A percentile compares a stretch with the other conserved stretches of the same genome.
Evolutionary conservation across 1,139 yeast species (phyloP).

Genomic region (Eremothecium gossypii): DNA sequence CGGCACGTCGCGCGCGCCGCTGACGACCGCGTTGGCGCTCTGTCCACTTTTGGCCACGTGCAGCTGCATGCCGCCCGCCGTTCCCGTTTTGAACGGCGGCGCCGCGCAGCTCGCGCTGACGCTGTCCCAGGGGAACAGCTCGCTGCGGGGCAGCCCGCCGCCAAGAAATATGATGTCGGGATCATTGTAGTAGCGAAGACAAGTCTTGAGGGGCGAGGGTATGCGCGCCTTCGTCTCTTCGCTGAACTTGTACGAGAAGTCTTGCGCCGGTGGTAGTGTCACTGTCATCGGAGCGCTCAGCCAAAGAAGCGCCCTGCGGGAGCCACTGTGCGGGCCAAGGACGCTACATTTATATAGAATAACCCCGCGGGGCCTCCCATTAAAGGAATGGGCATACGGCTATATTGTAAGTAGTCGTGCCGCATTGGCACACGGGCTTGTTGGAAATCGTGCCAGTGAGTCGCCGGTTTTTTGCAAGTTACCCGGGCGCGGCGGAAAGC

Average conservation of each 20-base stretch:
- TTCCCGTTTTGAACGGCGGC: conserved; percentile 6
- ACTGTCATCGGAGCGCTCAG: conserved; percentile 8
- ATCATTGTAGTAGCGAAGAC: conserved; percentile 63
- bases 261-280: conserved; percentile 43
- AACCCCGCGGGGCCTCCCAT: too few relatives aligned
- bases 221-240: conserved; percentile 69
- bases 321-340: too few relatives aligned
- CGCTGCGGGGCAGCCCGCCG: conserved; percentile 89
- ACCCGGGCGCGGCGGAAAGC: too few relatives aligned
- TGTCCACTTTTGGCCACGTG: conserved; percentile 33
- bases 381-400: too few relatives aligned
- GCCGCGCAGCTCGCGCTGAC: conserved; percentile 22
- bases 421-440: too few relatives aligned
- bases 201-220: conserved; percentile 73
- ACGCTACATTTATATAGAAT: too few relatives aligned
- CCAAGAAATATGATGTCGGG: conserved; percentile 85
- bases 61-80: conserved; percentile 38
- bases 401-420: too few relatives aligned
- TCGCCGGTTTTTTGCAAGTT: too few relatives aligned
- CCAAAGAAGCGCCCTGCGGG: too few relatives aligned
- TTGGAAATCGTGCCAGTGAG: too few relatives aligned
- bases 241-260: conserved; percentile 67
- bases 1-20: conserved; percentile 40
- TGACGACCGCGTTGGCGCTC: neutral
- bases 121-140: conserved; percentile 84